Evolutionary conservation across 2,329 filamentous ascomycete species (phyloP), one percentile per base, ranked within the genome.

Genomic region (Lomentospora prolificans): DNA sequence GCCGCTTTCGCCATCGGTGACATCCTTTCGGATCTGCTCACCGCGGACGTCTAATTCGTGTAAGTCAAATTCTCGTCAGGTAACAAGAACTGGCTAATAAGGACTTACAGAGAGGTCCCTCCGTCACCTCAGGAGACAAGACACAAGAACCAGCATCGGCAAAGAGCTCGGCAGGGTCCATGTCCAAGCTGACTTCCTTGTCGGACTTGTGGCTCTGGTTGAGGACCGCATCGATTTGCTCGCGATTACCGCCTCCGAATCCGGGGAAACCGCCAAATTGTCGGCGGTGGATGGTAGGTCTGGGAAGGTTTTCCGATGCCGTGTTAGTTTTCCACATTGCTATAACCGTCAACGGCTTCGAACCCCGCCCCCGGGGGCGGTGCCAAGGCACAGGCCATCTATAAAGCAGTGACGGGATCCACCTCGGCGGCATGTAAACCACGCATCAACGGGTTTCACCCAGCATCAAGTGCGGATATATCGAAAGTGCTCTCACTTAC

Each of bases 41-140:
- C 59, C 59, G 8, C 57, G 57, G 19, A 61, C 59, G 36, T 60
- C 59, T 61, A 22, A 14, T 10, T 19, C 12, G 25, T 10, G 44
- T 48, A 9, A 48, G 44, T 1, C 7, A 17, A 22, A 8, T 44
- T 44, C n/a, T n/a, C 14, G 22, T 12, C 17, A 17, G 22, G 6
- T 25, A 7, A n/a, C 17, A 22, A 7, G 3, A 51, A 7, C 44
- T 14, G 2, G 5, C 10, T 30, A 14, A 25, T 30, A 14, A 25
- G 2, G 7, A 58, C 59, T 54, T 61, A 61, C 65, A 76, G 61
- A 75, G 74, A 44, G 77, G 77, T 2, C 77, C 77, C 61, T 78
- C 68, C 3, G 75, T 79, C 9, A 74, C 73, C 60, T 79, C 77
- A 0, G 75, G 75, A 3, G 69, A 73, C 25, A 80, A 66, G 9